Evolutionary conservation across 1,139 yeast species (phyloP), one percentile per base, ranked within the genome.

Genomic region (Debaryomyces fabryi): DNA sequence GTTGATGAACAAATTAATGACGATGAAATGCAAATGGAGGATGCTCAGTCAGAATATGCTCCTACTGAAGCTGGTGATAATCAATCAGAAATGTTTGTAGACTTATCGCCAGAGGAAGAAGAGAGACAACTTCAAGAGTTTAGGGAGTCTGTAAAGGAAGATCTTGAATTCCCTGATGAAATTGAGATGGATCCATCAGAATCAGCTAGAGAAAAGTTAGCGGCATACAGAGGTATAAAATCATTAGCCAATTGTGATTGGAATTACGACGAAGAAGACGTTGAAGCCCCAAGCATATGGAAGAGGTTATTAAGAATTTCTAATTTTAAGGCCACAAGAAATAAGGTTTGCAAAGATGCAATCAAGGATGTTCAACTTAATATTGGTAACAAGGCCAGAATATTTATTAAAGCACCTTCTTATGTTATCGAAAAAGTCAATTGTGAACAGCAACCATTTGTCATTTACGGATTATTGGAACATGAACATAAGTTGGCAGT

Each of bases 91-190:
- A 77, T 78, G 77, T 86, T 84, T 63, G 81, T 84, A 47, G 97
- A 90, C 44, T 72, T 90, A 47, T 73, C 88, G 1, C 84, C 86
- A 16, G 96, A 88, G 57, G 97, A 91, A 59, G 97, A 91, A 67
- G 83, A 82, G 54, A 78, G 83, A 57, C 97, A 91, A 66, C 74
- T 91, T 54, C 72, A 78, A 48, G 83, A 79, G 58, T 90, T 76
- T 69, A 82, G 96, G 61, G 76, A 78, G 39, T 69, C 82, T 50
- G 96, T 86, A 54, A 80, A 80, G 52, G 97, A 91, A 45, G 97
- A 93, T 63, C 78, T 84, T 39, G 97, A 93, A 58, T 93, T 91
- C 74, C 98, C 99, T 0, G 99, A 95, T 69, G 99, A 95, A 69
- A 71, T 92, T 48, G 98, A 95, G 65, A 71, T 93, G 43, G 81